These are phyloP conservation scores for Penicillium sp. DNA, from an alignment of 2,329 filamentous ascomycete species.

Conservation along the genomic window DNA sequence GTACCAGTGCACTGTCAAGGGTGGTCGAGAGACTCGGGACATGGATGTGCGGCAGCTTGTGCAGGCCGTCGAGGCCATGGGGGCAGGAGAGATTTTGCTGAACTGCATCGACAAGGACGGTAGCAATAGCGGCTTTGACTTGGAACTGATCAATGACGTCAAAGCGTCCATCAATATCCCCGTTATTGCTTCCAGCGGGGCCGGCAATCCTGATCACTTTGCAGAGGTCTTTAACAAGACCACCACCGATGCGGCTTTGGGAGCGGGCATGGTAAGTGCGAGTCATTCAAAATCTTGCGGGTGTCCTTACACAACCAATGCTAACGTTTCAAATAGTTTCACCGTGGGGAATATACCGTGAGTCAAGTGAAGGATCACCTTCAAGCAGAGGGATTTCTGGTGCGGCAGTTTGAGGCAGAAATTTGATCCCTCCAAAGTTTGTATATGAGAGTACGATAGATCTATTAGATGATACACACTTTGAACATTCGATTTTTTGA, in stretches of 20 bases:
- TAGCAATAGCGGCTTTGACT: slow-evolving; percentile 87
- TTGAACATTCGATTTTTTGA: too few relatives aligned
- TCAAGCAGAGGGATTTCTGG: slow-evolving; percentile 61
- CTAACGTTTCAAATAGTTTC: slow-evolving; percentile 54
- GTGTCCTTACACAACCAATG: too few relatives aligned
- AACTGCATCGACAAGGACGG: slow-evolving; percentile 98
- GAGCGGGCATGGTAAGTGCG: slow-evolving; percentile 73
- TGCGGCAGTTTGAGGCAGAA: slow-evolving; percentile 66
- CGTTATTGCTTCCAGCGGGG: slow-evolving; percentile 90
- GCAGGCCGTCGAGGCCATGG: slow-evolving; percentile 90
- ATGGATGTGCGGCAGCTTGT: slow-evolving; percentile 86
- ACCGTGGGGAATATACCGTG: slow-evolving; percentile 90
- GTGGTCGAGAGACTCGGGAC: slow-evolving; percentile 87
- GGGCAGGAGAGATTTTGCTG: slow-evolving; percentile 84
- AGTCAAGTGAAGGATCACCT: slow-evolving; percentile 86
- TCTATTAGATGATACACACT: too few relatives aligned
- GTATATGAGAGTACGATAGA: too few relatives aligned
- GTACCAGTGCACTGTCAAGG: slow-evolving; percentile 97
- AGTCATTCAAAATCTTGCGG: too few relatives aligned
- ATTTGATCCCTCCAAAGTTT: slow-evolving; percentile 8
- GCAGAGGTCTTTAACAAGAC: slow-evolving; percentile 83
- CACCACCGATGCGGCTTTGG: slow-evolving; percentile 81
- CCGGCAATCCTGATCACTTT: slow-evolving; percentile 82
- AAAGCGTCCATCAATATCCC: slow-evolving; percentile 84
- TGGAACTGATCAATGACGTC: slow-evolving; percentile 83